Evolutionary conservation across 2,329 filamentous ascomycete species (phyloP).

Genomic region (Aspergillus hiratsukae): DNA sequence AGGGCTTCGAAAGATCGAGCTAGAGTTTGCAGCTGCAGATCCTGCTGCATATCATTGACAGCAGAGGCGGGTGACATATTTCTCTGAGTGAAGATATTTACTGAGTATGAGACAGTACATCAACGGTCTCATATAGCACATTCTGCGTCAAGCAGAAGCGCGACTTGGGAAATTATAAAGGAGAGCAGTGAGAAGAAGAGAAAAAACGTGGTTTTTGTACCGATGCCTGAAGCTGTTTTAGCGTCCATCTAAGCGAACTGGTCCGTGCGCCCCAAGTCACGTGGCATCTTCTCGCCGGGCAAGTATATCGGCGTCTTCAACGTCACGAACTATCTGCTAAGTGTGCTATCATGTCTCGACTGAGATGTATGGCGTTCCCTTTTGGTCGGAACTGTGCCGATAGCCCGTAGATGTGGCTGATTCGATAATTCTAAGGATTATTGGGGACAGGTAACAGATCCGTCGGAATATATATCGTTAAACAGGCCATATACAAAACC

Average conservation of each 20-base stretch:
- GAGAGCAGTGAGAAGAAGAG: constrained; percentile 12
- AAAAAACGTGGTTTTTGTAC: constrained; percentile 13
- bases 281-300: constrained; percentile 14
- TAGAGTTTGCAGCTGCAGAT: constrained; percentile 34
- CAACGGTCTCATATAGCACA: constrained; percentile 15
- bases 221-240: constrained; percentile 12
- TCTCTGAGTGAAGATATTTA: constrained; percentile 18
- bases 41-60: constrained; percentile 26
- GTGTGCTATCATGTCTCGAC: not conserved
- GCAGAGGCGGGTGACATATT: constrained; percentile 32
- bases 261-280: constrained; percentile 25
- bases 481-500: not conserved
- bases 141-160: constrained; percentile 25
- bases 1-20: constrained; percentile 41
- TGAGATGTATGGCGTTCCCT: no score
- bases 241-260: constrained; percentile 32
- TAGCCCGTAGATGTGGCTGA: not conserved
- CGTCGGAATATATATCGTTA: not conserved
- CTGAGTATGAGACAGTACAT: constrained; percentile 17
- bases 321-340: not conserved
- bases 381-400: no score
- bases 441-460: not conserved
- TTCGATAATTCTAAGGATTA: not conserved
- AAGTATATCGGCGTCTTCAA: no score
- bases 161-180: constrained; percentile 16